phyloP scores from a whole-genome alignment of 495 filamentous ascomycete genomes.

The Chaetomium fimeti region DNA sequence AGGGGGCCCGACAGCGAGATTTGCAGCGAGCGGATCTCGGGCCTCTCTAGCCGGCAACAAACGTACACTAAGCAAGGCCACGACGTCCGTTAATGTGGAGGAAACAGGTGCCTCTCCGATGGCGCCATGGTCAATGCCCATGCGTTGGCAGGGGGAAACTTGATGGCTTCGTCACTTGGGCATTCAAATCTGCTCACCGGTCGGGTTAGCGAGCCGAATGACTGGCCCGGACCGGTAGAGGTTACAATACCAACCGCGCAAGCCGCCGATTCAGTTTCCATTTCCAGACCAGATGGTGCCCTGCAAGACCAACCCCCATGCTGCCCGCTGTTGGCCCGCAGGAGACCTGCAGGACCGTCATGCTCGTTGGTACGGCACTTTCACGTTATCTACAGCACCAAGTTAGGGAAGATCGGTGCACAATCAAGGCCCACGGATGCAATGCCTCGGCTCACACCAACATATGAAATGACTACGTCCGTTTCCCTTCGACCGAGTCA shows the following conservation, averaged over 20 bases:
- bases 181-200: slow-evolving; percentile 1
- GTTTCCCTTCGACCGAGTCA: too few species aligned
- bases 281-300: neutral
- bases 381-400: too few species aligned
- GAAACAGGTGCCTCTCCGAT: neutral
- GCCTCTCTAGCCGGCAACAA: neutral
- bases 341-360: neutral
- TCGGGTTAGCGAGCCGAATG: slow-evolving; percentile 1
- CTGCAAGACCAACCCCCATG: neutral
- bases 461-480: too few species aligned
- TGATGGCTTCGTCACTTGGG: neutral
- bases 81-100: neutral
- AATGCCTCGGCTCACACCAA: too few species aligned
- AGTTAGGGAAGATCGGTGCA: neutral
- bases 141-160: neutral
- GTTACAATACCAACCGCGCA: neutral
- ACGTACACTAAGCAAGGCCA: neutral
- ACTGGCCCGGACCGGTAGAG: neutral
- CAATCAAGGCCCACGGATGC: too few species aligned
- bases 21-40: neutral
- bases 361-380: neutral
- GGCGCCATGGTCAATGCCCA: neutral
- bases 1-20: neutral
- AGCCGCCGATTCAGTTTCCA: slow-evolving; percentile 1
- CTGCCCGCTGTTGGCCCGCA: neutral